Base-by-base conservation (phyloP, 2,329 filamentous ascomycete genomes). In the Beauveria sp. region DNA sequence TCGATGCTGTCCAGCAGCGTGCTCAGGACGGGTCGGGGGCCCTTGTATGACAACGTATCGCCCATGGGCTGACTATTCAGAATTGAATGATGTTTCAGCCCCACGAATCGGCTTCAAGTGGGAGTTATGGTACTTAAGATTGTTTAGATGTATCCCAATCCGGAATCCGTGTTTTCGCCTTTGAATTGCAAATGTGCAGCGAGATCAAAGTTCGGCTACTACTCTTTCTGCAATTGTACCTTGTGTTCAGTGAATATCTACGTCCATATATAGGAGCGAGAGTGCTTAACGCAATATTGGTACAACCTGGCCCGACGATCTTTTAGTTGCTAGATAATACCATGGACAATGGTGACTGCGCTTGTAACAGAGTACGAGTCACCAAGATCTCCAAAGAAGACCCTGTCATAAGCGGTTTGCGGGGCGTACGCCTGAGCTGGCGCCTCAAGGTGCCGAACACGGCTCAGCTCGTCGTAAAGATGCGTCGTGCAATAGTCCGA, bases 351-450 rank as follows among this genome's bases (percentile, higher is more conserved):
- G 28, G 26, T 28, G n/a, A 9, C 7, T 57, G 28, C 43, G 9
- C 28, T 22, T 38, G 28, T 26, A 6, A 22, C 34, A 38, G 14
- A 16, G 14, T 14, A 47, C 5, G n/a, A 45, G 24, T 43, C 47
- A 7, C 10, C 38, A 43, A 52, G 9, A 40, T 42, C 51, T 20
- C 20, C n/a, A 12, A 43, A 18, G 34, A 51, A 51, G 28, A 5
- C 38, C n/a, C 14, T 45, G 40, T 59, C 47, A 52, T 34, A 24
- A 45, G 47, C 38, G 14, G n/a, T 14, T 18, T 59, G 47, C 47
- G 38, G 47, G 57, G 51, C 24, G 46, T 52, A 45, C 45, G 57
- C 57, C 57, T 59, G 51, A 47, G 47, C 46, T 58, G 55, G 52
- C 20, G 22, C 24, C 16, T 24, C 38, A 24, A n/a, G 28, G 8